phyloP scores from a whole-genome alignment of 352 stramenopile species.

The Globisporangium mamillatum region DNA sequence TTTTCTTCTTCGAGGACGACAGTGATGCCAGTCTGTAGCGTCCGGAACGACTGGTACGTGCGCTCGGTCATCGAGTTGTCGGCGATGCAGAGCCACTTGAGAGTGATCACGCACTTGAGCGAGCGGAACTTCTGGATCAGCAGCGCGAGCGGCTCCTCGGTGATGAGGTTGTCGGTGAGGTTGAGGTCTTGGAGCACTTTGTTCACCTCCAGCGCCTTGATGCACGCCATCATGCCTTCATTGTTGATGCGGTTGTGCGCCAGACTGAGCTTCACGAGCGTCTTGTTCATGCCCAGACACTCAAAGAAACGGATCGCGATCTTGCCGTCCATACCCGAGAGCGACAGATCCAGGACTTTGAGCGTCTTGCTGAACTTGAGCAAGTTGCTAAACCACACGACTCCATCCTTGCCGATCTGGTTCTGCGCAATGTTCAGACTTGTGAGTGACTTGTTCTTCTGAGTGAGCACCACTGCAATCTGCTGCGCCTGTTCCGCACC shows the following conservation, averaged over 20 bases:
- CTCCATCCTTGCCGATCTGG: conserved; percentile 52
- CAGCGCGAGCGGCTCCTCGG: conserved; percentile 60
- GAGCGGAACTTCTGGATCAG: conserved; percentile 35
- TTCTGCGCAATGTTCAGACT: conserved; percentile 61
- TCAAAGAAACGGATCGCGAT: conserved; percentile 62
- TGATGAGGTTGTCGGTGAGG: conserved; percentile 70
- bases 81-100: conserved; percentile 57
- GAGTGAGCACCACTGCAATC: conserved; percentile 40
- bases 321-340: conserved; percentile 53
- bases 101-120: conserved; percentile 23
- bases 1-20: conserved; percentile 51
- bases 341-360: conserved; percentile 58
- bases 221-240: conserved; percentile 63
- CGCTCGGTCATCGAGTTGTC: conserved; percentile 63
- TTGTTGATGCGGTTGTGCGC: conserved; percentile 72
- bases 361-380: conserved; percentile 54
- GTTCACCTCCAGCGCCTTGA: conserved; percentile 56
- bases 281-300: conserved; percentile 58
- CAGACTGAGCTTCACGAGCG: conserved; percentile 46
- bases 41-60: conserved; percentile 31
- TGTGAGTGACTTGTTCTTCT: conserved; percentile 50
- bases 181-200: conserved; percentile 61
- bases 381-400: conserved; percentile 47
- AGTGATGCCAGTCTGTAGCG: conserved; percentile 28
- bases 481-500: conserved; percentile 39